phyloP scores from a whole-genome alignment of 805 yeast genomes.

The fission yeast (Schizosaccharomyces pombe) region DNA sequence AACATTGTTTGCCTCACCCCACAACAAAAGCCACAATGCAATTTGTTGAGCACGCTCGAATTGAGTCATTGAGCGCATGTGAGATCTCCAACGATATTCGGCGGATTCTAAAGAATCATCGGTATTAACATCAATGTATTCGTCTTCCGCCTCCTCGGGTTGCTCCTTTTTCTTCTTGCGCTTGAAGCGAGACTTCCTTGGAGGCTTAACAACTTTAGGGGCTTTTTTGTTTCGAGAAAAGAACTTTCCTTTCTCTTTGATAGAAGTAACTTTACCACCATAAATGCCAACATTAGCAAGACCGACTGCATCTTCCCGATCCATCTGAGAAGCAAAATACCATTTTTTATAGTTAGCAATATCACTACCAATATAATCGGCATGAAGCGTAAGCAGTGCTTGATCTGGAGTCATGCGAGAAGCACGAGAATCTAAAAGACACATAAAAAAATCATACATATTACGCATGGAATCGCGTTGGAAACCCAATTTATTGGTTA shows the following conservation, averaged over 20 bases:
- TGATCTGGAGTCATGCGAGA: conserved; percentile 47
- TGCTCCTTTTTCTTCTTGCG: conserved; percentile 17
- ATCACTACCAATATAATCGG: conserved; percentile 82
- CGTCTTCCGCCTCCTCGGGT: conserved; percentile 10
- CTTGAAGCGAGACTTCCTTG: conserved; percentile 21
- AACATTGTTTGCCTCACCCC: conserved; percentile 71
- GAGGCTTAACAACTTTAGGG: conserved; percentile 22
- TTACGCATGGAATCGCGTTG: conserved; percentile 57
- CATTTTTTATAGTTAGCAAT: conserved; percentile 71
- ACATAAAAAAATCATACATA: conserved; percentile 61
- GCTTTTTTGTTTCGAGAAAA: neutral
- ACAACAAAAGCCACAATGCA: conserved; percentile 36
- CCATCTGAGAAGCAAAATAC: conserved; percentile 72
- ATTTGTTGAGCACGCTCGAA: conserved; percentile 40
- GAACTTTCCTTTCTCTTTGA: conserved; percentile 1
- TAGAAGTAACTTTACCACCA: neutral
- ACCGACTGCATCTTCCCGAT: conserved; percentile 46
- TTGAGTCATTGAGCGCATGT: conserved; percentile 32
- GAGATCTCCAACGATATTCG: conserved; percentile 54
- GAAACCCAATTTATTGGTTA: conserved; percentile 55
- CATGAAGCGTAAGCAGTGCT: conserved; percentile 59
- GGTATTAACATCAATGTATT: neutral
- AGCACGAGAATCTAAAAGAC: conserved; percentile 65
- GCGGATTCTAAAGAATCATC: conserved; percentile 42
- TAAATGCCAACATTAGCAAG: conserved; percentile 22